Evolutionary conservation across 2,329 filamentous ascomycete genomes (phyloP).

Genomic region (Microcyclosporella mali): DNA sequence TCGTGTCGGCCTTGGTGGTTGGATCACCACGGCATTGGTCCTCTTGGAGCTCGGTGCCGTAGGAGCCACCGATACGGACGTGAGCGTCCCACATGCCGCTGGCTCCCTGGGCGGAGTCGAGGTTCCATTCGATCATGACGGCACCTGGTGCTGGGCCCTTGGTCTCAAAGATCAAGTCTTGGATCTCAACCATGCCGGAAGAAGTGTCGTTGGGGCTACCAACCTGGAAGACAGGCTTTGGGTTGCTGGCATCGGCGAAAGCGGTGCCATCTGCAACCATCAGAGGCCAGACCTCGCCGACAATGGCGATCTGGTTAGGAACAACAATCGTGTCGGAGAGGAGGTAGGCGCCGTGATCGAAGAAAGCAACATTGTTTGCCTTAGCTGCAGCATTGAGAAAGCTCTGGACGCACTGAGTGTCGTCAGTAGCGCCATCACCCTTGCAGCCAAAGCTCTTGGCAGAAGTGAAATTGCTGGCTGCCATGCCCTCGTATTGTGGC

Average conservation of each 20-base stretch:
- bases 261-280: conserved; percentile 72
- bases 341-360: conserved; percentile 59
- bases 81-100: conserved; percentile 94
- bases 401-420: conserved; percentile 76
- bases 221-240: conserved; percentile 78
- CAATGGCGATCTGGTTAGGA: conserved; percentile 64
- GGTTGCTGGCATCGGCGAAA: conserved; percentile 70
- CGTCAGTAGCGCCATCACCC: conserved; percentile 82
- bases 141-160: conserved; percentile 77
- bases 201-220: conserved; percentile 62
- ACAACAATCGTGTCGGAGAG: conserved; percentile 55
- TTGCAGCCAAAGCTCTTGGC: conserved; percentile 75
- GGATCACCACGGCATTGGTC: conserved; percentile 65
- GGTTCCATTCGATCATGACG: conserved; percentile 87
- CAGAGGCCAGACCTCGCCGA: conserved; percentile 84
- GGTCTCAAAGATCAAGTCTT: conserved; percentile 79
- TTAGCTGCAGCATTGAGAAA: conserved; percentile 62
- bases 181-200: conserved; percentile 75
- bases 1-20: conserved; percentile 61
- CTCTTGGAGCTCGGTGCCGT: conserved; percentile 72
- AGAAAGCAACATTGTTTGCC: conserved; percentile 51
- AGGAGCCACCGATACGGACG: conserved; percentile 81
- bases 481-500: conserved; percentile 72
- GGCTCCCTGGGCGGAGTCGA: conserved; percentile 61
- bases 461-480: conserved; percentile 67